Evolutionary conservation across 805 yeast species (phyloP), one percentile per base, ranked within the genome.

Genomic region (Candida tibetensis): DNA sequence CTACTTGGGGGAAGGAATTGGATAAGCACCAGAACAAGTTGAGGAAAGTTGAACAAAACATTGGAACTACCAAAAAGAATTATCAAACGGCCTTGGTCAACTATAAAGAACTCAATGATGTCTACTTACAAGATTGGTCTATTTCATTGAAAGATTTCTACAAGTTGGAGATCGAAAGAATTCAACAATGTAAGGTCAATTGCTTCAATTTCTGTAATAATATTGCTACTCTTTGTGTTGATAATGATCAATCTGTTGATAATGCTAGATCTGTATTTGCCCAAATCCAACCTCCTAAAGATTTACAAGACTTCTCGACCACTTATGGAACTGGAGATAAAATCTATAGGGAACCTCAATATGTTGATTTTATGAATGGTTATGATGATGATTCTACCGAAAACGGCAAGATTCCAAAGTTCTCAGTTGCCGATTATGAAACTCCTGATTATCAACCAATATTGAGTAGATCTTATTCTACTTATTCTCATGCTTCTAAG

Each of bases 131-230:
- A 21, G 89, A 86, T 48, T 87, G 96, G 96, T 68, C 71, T 41
- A 54, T 67, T 4, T 71, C 84, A 0, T 74, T 86, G 31, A 77
- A 72, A 45, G 74, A 74, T 44, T 68, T 82, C 45, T 89, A 87
- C 59, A 72, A 66, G 37, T 58, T 84, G 32, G 96, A 87, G 54
- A 76, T 78, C 34, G 88, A 84, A 53, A 73, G 90, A 45, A 75
- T 85, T 39, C 82, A 82, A 49, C 74, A 80, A 44, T 53, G 84
- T 40, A 82, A 85, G 51, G 67, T 82, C 13, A 85, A 81, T 48
- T 59, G 88, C 42, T 88, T 95, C 85, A 84, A 80, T 30, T 86
- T 72, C 52, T 79, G 91, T 32, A 87, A 87, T 58, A 71, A 80
- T 28, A 69, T 85, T 6, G 85, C 95, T 5, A 72, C 86, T 0